A percentile compares a stretch with the other conserved stretches of the same genome.
phyloP scores from a whole-genome alignment of 352 stramenopile species.

The Phytophthora podocarpi region DNA sequence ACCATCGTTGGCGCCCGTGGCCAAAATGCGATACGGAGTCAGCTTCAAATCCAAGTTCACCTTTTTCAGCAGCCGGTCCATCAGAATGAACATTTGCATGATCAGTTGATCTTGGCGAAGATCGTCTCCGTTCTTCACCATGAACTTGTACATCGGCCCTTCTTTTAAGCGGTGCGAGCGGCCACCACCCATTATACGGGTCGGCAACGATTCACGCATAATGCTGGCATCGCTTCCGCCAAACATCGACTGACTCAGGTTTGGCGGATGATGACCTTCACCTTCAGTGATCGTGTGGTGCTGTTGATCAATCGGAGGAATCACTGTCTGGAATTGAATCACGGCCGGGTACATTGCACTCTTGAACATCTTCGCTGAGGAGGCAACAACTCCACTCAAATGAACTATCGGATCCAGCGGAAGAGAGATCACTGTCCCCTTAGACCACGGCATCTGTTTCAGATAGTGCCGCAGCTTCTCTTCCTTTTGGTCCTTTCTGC shows the following conservation, averaged over 20 bases:
- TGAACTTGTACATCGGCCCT: constrained; percentile 94
- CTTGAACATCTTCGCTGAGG: constrained; percentile 97
- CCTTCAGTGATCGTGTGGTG: constrained; percentile 20
- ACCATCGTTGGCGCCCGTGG: constrained; percentile 89
- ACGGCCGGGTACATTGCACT: constrained; percentile 97
- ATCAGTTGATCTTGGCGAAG: constrained; percentile 99
- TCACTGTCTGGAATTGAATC: constrained; percentile 93
- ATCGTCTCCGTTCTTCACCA: constrained; percentile 99
- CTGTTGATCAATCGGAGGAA: constrained; percentile 54
- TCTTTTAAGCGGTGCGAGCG: constrained; percentile 83
- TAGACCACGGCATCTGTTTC: constrained; percentile 83
- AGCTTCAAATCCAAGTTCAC: constrained; percentile 98
- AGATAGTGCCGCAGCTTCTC: constrained; percentile 91
- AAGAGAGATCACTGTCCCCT: constrained; percentile 81
- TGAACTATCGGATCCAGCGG: constrained; percentile 87
- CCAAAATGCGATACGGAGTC: constrained; percentile 94
- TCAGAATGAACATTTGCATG: constrained; percentile 99
- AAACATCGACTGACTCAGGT: constrained; percentile 56
- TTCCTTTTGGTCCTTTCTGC: constrained; percentile 97
- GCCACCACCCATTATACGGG: constrained; percentile 75
- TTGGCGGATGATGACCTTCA: constrained; percentile 24
- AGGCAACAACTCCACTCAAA: constrained; percentile 89
- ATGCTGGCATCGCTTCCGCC: constrained; percentile 55
- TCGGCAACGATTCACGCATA: constrained; percentile 75
- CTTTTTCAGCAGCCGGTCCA: constrained; percentile 99